Conservation (phyloP, 768 basidiomycete species). For the Rickenella mellea region DNA sequence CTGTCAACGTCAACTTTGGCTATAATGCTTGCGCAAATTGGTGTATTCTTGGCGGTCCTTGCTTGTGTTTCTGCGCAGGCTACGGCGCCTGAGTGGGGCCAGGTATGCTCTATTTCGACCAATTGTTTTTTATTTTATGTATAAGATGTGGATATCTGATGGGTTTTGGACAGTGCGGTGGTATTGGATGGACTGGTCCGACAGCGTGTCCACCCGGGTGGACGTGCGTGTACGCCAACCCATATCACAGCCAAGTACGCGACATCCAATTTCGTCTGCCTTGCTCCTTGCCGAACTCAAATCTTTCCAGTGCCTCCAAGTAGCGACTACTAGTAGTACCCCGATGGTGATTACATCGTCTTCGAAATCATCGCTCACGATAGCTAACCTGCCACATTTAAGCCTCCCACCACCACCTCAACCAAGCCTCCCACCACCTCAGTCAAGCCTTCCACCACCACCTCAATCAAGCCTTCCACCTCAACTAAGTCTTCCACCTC, state of each 20-base stretch:
- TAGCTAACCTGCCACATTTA: constrained; percentile 13
- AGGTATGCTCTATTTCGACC: constrained; percentile 16
- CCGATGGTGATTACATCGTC: constrained; percentile 7
- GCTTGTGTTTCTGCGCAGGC: constrained; percentile 13
- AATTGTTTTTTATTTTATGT: background rate
- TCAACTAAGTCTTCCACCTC: background rate
- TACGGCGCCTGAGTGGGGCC: constrained; percentile 24
- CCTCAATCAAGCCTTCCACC: constrained; percentile 8
- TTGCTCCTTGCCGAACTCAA: constrained; percentile 37
- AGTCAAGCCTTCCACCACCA: constrained; percentile 23
- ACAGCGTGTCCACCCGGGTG: constrained; percentile 39
- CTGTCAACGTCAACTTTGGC: too few species aligned
- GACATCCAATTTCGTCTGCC: background rate
- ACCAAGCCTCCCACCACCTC: constrained; percentile 16
- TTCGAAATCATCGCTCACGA: background rate
- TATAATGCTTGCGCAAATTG: too few species aligned
- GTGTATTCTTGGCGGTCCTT: constrained; percentile 1
- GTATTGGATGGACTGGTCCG: constrained; percentile 40
- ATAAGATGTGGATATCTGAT: constrained; percentile 1
- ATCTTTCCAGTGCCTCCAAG: constrained; percentile 7
- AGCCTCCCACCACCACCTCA: constrained; percentile 9
- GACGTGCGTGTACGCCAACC: constrained; percentile 33
- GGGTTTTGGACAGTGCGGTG: constrained; percentile 49
- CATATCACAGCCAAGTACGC: constrained; percentile 45
- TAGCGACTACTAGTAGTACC: constrained; percentile 10